phyloP scores from a whole-genome alignment of 768 basidiomycete genomes.

The Solioccasus polychromus region DNA sequence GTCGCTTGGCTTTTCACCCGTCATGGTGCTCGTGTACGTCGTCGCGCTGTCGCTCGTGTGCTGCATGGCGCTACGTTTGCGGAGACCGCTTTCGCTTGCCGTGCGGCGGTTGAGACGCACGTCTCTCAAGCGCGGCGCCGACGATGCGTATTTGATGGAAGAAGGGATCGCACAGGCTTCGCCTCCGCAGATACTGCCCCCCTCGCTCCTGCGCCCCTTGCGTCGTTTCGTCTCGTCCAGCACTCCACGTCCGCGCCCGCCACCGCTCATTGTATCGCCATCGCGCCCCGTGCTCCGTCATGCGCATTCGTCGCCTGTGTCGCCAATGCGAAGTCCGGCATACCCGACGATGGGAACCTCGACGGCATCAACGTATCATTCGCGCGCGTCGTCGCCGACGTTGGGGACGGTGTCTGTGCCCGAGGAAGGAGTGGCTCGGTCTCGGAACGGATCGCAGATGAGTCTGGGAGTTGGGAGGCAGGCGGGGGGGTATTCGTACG shows the following conservation, averaged over 20 bases:
- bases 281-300: constrained; percentile 15
- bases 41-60: constrained; percentile 41
- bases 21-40: constrained; percentile 57
- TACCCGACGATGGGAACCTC: constrained; percentile 29
- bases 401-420: constrained; percentile 10
- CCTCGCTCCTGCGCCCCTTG: constrained; percentile 27
- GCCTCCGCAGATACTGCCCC: constrained; percentile 19
- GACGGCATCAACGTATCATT: constrained; percentile 33
- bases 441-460: constrained; percentile 65
- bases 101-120: constrained; percentile 45
- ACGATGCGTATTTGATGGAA: constrained; percentile 43
- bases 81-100: constrained; percentile 48
- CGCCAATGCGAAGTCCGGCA: constrained; percentile 20
- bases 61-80: constrained; percentile 52
- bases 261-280: constrained; percentile 18
- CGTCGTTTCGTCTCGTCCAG: constrained; percentile 25
- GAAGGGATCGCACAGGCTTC: constrained; percentile 33
- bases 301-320: constrained; percentile 18
- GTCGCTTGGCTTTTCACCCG: constrained; percentile 71
- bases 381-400: constrained; percentile 31
- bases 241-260: constrained; percentile 19
- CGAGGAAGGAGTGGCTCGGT: constrained; percentile 40
- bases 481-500: no score
- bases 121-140: constrained; percentile 30
- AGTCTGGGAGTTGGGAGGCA: no score